Base-by-base conservation (phyloP, 202 grass and related monocot genomes). In the Eragrostis tef region DNA sequence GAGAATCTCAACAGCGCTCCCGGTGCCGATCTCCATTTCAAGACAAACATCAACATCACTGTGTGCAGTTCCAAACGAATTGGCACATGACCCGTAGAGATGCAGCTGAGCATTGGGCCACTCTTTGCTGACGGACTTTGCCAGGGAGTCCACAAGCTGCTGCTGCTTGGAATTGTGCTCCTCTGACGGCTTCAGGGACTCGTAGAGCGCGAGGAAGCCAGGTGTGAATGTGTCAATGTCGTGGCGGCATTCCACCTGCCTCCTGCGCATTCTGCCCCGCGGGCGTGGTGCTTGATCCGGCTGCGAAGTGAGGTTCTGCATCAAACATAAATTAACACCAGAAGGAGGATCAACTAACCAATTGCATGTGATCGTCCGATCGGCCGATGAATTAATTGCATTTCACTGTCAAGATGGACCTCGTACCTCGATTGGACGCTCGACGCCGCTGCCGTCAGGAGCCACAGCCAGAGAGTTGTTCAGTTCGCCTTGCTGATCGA, bases 41-140 rank as follows among this genome's bases (percentile, higher is more conserved):
- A 92, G 81, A 52, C 90, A 92, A 27, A 92, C 85, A 19, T 92
- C 90, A 0, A 92, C 66, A 27, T 92, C 90, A 0, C 90, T 92
- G 8, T 81, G 81, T 0, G 81, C 64, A 3, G 79, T 83, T 1
- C 87, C 87, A 21, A 89, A 92, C 0, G 90, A 89, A 71, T 87
- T 92, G 17, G 87, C 87, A 26, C 87, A 89, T 9, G 90, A 92
- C 31, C 90, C 90, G 29, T 87, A 92, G 56, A 92, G 87, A 52
- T 92, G 87, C 52, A 89, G 56, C 90, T 59, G 71, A 44, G 84
- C 84, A 9, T 82, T 6, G 12, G 84, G 84, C 87, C 90, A 92
- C 43, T 92, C 81, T 74, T 79, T 84, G 71, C 34, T 70, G 48
- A 92, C 70, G 25, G 47, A 74, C n/a, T 52, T 81, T 0, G 29